Evolutionary conservation across 1,284 basidiomycete genomes (phyloP).

Genomic region (Ustilago curta): DNA sequence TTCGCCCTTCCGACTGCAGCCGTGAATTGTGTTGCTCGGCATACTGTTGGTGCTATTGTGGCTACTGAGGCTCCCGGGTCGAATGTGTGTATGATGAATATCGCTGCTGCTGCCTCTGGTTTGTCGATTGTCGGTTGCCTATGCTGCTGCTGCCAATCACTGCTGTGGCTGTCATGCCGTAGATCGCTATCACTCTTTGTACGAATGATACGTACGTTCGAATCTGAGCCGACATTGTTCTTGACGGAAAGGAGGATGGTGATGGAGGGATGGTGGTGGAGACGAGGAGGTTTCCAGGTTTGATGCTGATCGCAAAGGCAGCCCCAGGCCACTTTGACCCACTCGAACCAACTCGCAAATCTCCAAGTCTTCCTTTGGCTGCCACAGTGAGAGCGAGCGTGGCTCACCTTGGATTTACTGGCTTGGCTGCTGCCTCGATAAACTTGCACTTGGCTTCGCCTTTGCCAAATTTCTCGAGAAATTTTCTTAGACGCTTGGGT

Average conservation of each 20-base stretch:
- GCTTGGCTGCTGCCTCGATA: background rate
- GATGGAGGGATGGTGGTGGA: conserved; percentile 35
- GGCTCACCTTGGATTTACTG: conserved; percentile 1
- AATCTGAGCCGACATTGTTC: conserved; percentile 59
- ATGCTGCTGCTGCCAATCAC: conserved; percentile 3
- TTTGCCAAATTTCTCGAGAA: conserved; percentile 14
- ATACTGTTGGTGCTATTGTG: background rate
- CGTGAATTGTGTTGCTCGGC: background rate
- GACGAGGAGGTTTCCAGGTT: conserved; percentile 13
- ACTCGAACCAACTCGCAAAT: conserved; percentile 3
- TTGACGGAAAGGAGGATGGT: conserved; percentile 46
- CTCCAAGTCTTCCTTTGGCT: conserved; percentile 11
- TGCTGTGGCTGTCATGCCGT: conserved; percentile 22
- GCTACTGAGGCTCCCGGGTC: background rate
- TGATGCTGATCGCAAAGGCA: conserved; percentile 13
- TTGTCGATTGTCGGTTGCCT: conserved; percentile 7
- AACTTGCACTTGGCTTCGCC: background rate
- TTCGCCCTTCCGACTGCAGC: no score
- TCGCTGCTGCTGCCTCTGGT: background rate
- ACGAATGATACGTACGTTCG: conserved; percentile 53
- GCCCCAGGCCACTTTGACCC: no score
- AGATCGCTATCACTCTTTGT: conserved; percentile 24
- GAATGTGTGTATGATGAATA: background rate
- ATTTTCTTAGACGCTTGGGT: background rate
- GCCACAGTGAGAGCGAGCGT: background rate